Evolutionary conservation across 805 yeast species (phyloP).

Genomic region (Suhomyces prunicola): DNA sequence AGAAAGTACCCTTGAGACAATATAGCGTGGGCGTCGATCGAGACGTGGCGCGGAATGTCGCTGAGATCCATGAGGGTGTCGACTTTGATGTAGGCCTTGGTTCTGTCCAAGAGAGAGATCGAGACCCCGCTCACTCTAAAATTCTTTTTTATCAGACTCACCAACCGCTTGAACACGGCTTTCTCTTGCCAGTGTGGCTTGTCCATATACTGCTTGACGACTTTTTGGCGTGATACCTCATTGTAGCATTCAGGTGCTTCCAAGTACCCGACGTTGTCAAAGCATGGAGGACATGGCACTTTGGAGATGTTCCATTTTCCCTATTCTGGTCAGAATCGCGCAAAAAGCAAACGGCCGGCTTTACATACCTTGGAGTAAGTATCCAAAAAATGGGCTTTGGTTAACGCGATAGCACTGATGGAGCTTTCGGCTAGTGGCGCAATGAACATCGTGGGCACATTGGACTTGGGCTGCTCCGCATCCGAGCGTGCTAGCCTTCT

Average conservation of each 20-base stretch:
- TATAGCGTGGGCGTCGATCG: slow-evolving; percentile 69
- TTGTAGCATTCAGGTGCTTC: slow-evolving; percentile 58
- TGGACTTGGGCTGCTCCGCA: not conserved
- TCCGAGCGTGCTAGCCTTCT: not conserved
- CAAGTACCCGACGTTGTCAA: slow-evolving; percentile 44
- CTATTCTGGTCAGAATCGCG: slow-evolving; percentile 12
- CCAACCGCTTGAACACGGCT: slow-evolving; percentile 34
- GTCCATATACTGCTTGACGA: slow-evolving; percentile 39
- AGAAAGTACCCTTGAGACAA: slow-evolving; percentile 55
- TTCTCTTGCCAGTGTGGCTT: slow-evolving; percentile 49
- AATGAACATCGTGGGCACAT: slow-evolving; percentile 11
- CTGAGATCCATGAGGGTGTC: slow-evolving; percentile 46
- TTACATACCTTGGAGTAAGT: slow-evolving; percentile 43
- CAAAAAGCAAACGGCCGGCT: not conserved
- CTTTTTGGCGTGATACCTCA: slow-evolving; percentile 45
- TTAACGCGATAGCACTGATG: slow-evolving; percentile 23
- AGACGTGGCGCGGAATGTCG: slow-evolving; percentile 52
- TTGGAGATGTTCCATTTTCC: slow-evolving; percentile 56
- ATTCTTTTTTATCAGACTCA: slow-evolving; percentile 36
- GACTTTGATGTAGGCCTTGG: slow-evolving; percentile 47
- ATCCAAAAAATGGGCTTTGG: slow-evolving; percentile 54
- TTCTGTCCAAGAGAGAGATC: slow-evolving; percentile 54
- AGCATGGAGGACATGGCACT: slow-evolving; percentile 55
- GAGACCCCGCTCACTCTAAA: slow-evolving; percentile 52
- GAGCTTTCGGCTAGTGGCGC: slow-evolving; percentile 18